Evolutionary conservation across 2,329 filamentous ascomycete genomes (phyloP), one percentile per base, ranked within the genome.

Genomic region (Colletotrichum caudatum): DNA sequence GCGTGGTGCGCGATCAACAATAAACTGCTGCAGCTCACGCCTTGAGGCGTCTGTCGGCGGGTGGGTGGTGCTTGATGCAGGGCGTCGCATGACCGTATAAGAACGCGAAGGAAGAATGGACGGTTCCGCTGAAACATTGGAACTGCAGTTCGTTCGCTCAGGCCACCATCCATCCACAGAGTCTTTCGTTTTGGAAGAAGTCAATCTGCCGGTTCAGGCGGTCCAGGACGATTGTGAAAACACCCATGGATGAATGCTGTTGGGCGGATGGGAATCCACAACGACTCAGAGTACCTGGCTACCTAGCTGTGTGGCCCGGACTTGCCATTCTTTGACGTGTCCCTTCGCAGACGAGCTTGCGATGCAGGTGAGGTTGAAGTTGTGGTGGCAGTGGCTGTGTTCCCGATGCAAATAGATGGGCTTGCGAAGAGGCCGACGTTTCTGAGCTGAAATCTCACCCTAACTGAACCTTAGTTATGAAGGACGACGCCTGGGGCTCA

Each of bases 81-180:
- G 37, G 48, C 60, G 29, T 46, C 41, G 26, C 20, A 48, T 41
- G 16, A 23, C 29, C 66, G 39, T 64, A 56, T 50, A 53, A 64
- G 51, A 54, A 53, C 20, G 59, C 26, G 51, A n/a, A 23, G 58
- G 51, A n/a, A 23, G 58, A 35, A 50, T 26, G 5, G 33, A 46
- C 23, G 59, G 65, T 59, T 62, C 58, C n/a, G 65, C 65, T 71
- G 64, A 69, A 71, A 71, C 65, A 44, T 48, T 64, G 48, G 33
- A 29, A 64, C 53, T 71, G 63, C 53, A 48, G 69, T 71, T 71
- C 58, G 68, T 67, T 71, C 65, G 69, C 69, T 71, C 65, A 69
- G 69, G 53, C 69, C 69, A 29, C 58, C 69, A 64, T 50, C 58
- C 69, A 64, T 50, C 54, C 46, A 63, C 64, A 67, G 62, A 9